These are phyloP conservation scores for Leishmania amazonensis DNA, from an alignment of 208 protist species.

Conservation along the genomic window DNA sequence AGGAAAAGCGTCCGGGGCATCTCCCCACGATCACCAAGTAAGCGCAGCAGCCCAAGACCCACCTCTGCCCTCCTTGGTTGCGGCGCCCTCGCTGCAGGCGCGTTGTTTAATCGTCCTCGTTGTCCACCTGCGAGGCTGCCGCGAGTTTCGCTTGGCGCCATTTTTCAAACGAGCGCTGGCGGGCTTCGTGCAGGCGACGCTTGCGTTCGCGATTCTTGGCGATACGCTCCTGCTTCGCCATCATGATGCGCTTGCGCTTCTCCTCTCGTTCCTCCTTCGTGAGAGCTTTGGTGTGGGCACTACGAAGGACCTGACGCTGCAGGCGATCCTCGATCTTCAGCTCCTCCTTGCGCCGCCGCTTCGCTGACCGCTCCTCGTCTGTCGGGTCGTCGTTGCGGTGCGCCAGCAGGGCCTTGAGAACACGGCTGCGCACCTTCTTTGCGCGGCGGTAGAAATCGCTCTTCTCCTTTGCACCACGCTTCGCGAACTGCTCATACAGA, in stretches of 20 bases:
- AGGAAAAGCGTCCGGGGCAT: background rate
- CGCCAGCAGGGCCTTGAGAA: slow-evolving; percentile 75
- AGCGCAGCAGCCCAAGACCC: background rate
- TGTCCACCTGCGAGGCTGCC: slow-evolving; percentile 32
- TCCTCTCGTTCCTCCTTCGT: slow-evolving; percentile 88
- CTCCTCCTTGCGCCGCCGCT: slow-evolving; percentile 73
- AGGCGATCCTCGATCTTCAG: slow-evolving; percentile 81
- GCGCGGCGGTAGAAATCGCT: slow-evolving; percentile 61
- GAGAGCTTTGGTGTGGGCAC: slow-evolving; percentile 37
- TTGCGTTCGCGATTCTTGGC: slow-evolving; percentile 87
- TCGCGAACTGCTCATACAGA: slow-evolving; percentile 78
- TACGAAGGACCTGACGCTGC: slow-evolving; percentile 73
- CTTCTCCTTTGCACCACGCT: slow-evolving; percentile 50
- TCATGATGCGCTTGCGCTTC: slow-evolving; percentile 73
- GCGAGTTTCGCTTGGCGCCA: slow-evolving; percentile 84
- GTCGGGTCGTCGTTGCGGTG: slow-evolving; percentile 79
- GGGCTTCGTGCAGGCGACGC: slow-evolving; percentile 68
- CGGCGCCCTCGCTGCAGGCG: background rate
- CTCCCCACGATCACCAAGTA: background rate
- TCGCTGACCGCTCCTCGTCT: slow-evolving; percentile 67
- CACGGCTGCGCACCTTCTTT: slow-evolving; percentile 68
- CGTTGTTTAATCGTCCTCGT: slow-evolving; percentile 24
- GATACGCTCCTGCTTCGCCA: slow-evolving; percentile 89
- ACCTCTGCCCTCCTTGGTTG: background rate
- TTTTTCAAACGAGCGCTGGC: slow-evolving; percentile 74